Percentiles rank a stretch among this genome's conserved stretches.
These are phyloP conservation scores for Plantago lanceolata DNA, from an alignment of 305 asterid species.

Conservation along the genomic window DNA sequence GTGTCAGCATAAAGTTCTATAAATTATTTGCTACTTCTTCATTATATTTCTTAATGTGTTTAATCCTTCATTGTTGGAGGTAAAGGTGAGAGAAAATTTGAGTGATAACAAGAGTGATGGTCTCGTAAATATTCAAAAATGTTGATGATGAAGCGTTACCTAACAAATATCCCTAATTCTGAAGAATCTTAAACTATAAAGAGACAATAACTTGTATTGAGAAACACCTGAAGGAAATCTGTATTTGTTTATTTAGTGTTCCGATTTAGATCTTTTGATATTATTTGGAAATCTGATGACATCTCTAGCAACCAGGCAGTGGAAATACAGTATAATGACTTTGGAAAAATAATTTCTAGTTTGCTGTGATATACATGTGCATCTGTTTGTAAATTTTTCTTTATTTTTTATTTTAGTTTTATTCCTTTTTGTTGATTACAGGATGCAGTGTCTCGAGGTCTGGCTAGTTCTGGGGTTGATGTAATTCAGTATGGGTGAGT, in stretches of 20 bases:
- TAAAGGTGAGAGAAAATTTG: neutral
- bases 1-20: constrained; percentile 3
- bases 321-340: constrained; percentile 10
- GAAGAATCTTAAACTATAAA: no score
- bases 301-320: neutral
- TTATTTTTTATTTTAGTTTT: no score
- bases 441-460: constrained; percentile 93
- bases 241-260: no score
- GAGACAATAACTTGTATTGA: no score
- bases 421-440: constrained; percentile 30
- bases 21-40: neutral
- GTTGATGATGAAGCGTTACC: neutral
- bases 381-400: constrained; percentile 9
- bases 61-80: neutral
- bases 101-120: neutral
- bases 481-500: constrained; percentile 83
- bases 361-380: neutral
- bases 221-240: no score
- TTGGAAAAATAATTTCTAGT: constrained; percentile 6
- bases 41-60: neutral
- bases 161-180: neutral
- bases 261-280: no score
- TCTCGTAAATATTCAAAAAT: neutral
- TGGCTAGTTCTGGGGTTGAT: constrained; percentile 70
- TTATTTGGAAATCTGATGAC: no score